These are phyloP conservation scores for Arachnomyces sp. DNA, from an alignment of 2,329 filamentous ascomycete genomes.

Conservation along the genomic window DNA sequence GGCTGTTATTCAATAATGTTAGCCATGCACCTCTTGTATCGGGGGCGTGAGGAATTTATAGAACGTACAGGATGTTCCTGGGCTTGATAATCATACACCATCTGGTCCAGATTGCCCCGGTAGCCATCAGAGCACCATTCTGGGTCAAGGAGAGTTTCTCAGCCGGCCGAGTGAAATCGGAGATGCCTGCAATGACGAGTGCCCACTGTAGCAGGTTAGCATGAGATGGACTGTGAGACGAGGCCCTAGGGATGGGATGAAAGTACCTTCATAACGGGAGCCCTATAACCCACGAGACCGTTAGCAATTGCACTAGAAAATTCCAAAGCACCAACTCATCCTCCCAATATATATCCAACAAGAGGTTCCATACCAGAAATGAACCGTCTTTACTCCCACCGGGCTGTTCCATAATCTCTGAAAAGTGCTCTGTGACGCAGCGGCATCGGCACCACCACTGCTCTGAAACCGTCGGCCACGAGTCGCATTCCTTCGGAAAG, in stretches of 20 bases:
- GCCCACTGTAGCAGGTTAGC: conserved; percentile 56
- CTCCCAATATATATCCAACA: conserved; percentile 2
- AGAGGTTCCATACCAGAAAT: conserved; percentile 69
- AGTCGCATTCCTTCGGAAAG: conserved; percentile 44
- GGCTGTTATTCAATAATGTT: conserved; percentile 37
- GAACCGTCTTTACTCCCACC: conserved; percentile 81
- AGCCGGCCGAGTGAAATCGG: conserved; percentile 83
- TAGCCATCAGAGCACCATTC: conserved; percentile 81
- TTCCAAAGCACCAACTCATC: neutral
- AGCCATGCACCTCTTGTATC: conserved; percentile 5
- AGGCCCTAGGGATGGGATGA: conserved; percentile 1
- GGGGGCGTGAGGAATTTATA: neutral
- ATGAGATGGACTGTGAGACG: conserved; percentile 5
- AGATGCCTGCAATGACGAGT: conserved; percentile 82
- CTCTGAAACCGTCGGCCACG: conserved; percentile 61
- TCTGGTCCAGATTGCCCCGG: conserved; percentile 92
- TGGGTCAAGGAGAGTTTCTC: conserved; percentile 89
- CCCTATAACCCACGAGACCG: conserved; percentile 46
- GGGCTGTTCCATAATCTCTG: conserved; percentile 78
- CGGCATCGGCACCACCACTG: conserved; percentile 37
- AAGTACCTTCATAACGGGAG: conserved; percentile 78
- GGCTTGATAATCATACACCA: conserved; percentile 98
- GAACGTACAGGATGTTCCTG: conserved; percentile 71
- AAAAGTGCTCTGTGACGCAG: conserved; percentile 45
- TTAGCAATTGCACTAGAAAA: conserved; percentile 1